Base-by-base conservation (phyloP, 768 basidiomycete species). In the Pholiota conissans region DNA sequence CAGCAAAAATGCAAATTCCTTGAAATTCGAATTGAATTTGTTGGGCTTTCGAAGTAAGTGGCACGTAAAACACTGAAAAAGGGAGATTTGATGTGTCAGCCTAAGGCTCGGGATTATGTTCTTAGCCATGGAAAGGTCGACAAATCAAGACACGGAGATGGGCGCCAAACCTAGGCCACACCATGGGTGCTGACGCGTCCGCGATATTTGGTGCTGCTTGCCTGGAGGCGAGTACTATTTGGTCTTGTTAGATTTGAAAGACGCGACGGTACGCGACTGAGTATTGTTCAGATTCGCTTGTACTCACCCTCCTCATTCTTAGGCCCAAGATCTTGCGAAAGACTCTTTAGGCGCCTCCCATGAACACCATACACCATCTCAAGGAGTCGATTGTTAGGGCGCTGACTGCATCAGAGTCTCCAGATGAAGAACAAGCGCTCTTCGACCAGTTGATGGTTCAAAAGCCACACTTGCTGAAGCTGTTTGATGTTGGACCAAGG, bases 401-500 rank as follows among this genome's bases (percentile, higher is more conserved):
- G 0, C 72, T 89, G 28, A 71, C 75, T 22, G 67, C 78, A 3
- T 76, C 75, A 29, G 79, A 77, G 14, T 63, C 72, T n/a, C 70
- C 71, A 22, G 73, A 83, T 71, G 78, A 77, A 40, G 90, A 90
- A 67, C 89, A 89, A 62, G 86, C 86, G 62, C 79, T 91, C 58
- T 91, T 91, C 60, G 86, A 91, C 70, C 79, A 86, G 69, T 74
- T 92, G 62, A 82, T 89, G 77, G 68, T 83, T 42, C 82, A 88
- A 75, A 87, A 83, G 71, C 71, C 81, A 16, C 79, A 79, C 64
- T 79, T 95, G 10, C 72, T 85, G 57, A 77, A 78, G 59, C 71
- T 93, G 24, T 84, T 87, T 66, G 81, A 90, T 66, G 80, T 88
- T 29, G 88, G 87, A 1, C 79, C 78, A 49, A 77, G 83, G 55